Base-by-base conservation (phyloP, 208 protist genomes). In the Blastocrithidia nonstop region DNA sequence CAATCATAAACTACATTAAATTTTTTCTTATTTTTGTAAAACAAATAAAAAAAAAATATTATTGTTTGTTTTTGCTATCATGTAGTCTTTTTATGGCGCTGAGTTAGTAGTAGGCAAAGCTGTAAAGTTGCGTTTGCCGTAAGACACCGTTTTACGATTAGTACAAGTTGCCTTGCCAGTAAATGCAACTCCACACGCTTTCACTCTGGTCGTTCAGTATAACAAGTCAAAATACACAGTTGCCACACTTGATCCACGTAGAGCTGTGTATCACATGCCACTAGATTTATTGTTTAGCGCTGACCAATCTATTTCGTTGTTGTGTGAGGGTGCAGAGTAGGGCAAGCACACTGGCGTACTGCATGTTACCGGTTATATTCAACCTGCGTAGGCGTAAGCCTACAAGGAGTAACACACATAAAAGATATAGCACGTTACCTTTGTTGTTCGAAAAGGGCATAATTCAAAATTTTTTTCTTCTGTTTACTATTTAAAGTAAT, bases 11-110 rank as follows among this genome's bases (percentile, higher is more conserved):
- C n/a, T n/a, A n/a, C n/a, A n/a, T n/a, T n/a, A n/a, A n/a, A n/a
- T n/a, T n/a, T n/a, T n/a, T n/a, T n/a, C n/a, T n/a, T n/a, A n/a
- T n/a, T n/a, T n/a, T n/a, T n/a, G n/a, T n/a, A n/a, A n/a, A n/a
- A n/a, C n/a, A n/a, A n/a, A n/a, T n/a, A n/a, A n/a, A n/a, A n/a
- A n/a, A n/a, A n/a, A n/a, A n/a, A n/a, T n/a, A n/a, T n/a, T n/a
- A n/a, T n/a, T n/a, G n/a, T n/a, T n/a, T 19, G 27, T 16, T 42
- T 19, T 25, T 21, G 3, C 16, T 24, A 19, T 17, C 24, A 88
- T 88, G 78, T 70, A 88, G 33, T 62, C 64, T 13, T 88, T 88
- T 45, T 88, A 81, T 41, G 78, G 78, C 27, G 6, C 82, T 7
- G 78, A 88, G 50, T 73, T 88, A 8, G 47, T 45, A n/a, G 63